phyloP scores from a whole-genome alignment of 345 rosid species.

The Dovyalis caffra region DNA sequence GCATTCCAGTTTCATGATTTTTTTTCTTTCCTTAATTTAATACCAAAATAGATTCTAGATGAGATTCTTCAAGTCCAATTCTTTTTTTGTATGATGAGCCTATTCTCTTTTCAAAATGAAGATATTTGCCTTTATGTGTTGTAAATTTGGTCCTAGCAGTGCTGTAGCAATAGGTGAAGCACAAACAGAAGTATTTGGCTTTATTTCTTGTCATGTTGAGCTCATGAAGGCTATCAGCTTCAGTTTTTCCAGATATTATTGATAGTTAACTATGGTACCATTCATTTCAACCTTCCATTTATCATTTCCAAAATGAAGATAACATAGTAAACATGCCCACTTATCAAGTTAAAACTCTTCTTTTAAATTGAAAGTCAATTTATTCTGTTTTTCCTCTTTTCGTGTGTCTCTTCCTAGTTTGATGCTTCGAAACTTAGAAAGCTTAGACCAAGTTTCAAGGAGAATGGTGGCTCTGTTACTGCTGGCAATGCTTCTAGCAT shows the following conservation, averaged over 20 bases:
- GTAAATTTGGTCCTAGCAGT: slow-evolving; percentile 12
- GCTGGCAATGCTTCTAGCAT: slow-evolving; percentile 38
- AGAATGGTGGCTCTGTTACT: slow-evolving; percentile 25
- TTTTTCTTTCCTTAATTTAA: not conserved
- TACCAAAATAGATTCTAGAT: not conserved
- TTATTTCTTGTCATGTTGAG: not conserved
- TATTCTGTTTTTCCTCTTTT: not conserved
- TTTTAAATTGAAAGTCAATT: not conserved
- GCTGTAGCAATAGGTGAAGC: not conserved
- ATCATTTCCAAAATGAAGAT: not conserved
- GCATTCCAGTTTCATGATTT: not conserved
- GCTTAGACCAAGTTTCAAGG: slow-evolving; percentile 28
- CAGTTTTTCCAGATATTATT: not conserved
- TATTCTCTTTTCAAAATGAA: not conserved
- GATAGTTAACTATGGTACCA: not conserved
- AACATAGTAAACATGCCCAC: too few relatives aligned
- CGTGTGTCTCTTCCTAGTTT: slow-evolving; percentile 19
- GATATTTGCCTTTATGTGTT: not conserved
- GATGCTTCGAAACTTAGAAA: slow-evolving; percentile 31
- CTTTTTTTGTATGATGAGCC: not conserved
- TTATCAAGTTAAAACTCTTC: too few relatives aligned
- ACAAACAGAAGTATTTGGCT: not conserved
- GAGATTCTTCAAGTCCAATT: not conserved
- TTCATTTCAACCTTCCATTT: not conserved
- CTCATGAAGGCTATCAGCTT: not conserved